phyloP scores from a whole-genome alignment of 805 yeast genomes.

The Monosporozyma unispora region DNA sequence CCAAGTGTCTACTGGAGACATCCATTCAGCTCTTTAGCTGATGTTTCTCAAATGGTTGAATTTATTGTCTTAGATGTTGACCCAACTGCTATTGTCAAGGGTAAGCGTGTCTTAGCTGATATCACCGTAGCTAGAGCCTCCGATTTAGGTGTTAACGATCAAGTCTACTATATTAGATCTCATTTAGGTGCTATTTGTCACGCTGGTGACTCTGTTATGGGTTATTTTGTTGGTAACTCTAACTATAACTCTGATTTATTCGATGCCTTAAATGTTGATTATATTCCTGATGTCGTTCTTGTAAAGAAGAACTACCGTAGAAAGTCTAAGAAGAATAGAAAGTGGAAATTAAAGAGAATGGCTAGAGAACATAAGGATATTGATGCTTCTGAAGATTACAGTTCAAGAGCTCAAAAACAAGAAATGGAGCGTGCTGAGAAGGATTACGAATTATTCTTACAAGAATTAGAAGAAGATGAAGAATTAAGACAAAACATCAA shows the following conservation, averaged over 20 bases:
- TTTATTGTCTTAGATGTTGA: slow-evolving; percentile 90
- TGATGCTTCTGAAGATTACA: slow-evolving; percentile 56
- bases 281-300: slow-evolving; percentile 74
- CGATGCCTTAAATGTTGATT: slow-evolving; percentile 55
- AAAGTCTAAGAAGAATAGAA: slow-evolving; percentile 63
- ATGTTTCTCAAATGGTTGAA: slow-evolving; percentile 68
- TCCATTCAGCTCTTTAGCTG: slow-evolving; percentile 71
- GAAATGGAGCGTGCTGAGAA: slow-evolving; percentile 87
- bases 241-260: slow-evolving; percentile 83
- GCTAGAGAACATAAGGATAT: slow-evolving; percentile 90
- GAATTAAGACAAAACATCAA: slow-evolving; percentile 89
- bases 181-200: slow-evolving; percentile 92
- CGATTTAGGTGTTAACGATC: slow-evolving; percentile 82
- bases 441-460: slow-evolving; percentile 92
- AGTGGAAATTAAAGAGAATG: slow-evolving; percentile 95
- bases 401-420: slow-evolving; percentile 68
- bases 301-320: slow-evolving; percentile 85
- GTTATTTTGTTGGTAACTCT: slow-evolving; percentile 76
- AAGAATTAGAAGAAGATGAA: slow-evolving; percentile 93
- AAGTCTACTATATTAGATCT: slow-evolving; percentile 73
- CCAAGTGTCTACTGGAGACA: slow-evolving; percentile 71
- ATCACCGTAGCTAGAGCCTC: slow-evolving; percentile 81
- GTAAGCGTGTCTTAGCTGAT: slow-evolving; percentile 79
- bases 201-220: slow-evolving; percentile 93
- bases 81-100: slow-evolving; percentile 72